phyloP scores from a whole-genome alignment of 306 rosid genomes.

The Macrotyloma uniflorum region DNA sequence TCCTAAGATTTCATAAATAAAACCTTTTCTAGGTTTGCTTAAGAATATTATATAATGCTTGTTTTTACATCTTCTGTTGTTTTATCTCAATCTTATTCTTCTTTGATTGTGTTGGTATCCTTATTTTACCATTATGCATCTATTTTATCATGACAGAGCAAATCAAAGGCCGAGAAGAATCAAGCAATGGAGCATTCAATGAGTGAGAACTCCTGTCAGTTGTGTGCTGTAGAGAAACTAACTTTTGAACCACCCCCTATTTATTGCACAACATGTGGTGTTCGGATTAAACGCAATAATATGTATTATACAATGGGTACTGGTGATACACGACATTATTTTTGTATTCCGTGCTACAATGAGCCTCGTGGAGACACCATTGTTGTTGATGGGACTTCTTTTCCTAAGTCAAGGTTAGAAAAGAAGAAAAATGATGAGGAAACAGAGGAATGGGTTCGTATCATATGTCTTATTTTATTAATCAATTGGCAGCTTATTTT shows the following conservation, averaged over 20 bases:
- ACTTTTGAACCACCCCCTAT: slow-evolving; percentile 97
- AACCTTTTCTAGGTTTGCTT: not conserved
- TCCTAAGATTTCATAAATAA: not conserved
- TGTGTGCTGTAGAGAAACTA: slow-evolving; percentile 98
- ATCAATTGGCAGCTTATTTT: slow-evolving; percentile 35
- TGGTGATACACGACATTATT: slow-evolving; percentile 90
- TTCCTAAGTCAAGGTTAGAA: slow-evolving; percentile 80
- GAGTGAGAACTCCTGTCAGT: slow-evolving; percentile 98
- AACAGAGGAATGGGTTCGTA: slow-evolving; percentile 91
- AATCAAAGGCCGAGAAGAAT: slow-evolving; percentile 95
- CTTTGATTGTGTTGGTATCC: not conserved
- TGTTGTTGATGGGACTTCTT: slow-evolving; percentile 75
- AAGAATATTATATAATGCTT: not conserved
- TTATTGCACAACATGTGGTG: slow-evolving; percentile 92
- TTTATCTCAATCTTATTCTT: not conserved
- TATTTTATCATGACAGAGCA: slow-evolving; percentile 63
- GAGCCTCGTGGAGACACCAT: slow-evolving; percentile 92
- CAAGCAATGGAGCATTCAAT: slow-evolving; percentile 95
- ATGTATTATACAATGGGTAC: slow-evolving; percentile 93
- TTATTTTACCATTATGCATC: not conserved
- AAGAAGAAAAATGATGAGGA: slow-evolving; percentile 99
- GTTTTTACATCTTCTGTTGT: not conserved
- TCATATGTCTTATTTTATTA: slow-evolving; percentile 15
- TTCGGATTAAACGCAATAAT: slow-evolving; percentile 89
- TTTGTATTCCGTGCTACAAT: slow-evolving; percentile 93